Percentiles rank a stretch among this genome's conserved stretches.
Conservation (phyloP, 805 yeast genomes). For the Candida arabinofermentans region DNA sequence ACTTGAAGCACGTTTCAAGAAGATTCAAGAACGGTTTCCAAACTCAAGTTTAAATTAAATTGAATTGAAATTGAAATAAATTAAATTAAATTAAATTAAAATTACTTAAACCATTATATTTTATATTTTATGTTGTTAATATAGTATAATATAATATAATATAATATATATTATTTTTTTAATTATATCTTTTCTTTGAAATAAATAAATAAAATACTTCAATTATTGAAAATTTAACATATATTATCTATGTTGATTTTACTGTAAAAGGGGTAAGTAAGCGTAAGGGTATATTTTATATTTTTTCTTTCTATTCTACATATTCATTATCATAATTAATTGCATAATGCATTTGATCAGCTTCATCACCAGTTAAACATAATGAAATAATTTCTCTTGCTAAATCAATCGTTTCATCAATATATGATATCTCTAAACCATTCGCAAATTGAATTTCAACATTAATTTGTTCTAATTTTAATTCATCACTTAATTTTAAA, state of each 20-base stretch:
- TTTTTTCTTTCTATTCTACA: no score
- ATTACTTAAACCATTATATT: background rate
- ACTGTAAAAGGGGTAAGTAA: no score
- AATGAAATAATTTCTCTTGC: slow-evolving; percentile 68
- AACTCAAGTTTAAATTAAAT: slow-evolving; percentile 37
- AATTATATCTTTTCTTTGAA: no score
- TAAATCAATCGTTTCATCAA: slow-evolving; percentile 58
- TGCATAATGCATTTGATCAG: slow-evolving; percentile 66
- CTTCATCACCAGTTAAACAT: slow-evolving; percentile 71
- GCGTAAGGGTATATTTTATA: no score
- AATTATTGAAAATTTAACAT: no score
- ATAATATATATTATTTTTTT: no score
- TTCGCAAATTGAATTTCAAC: slow-evolving; percentile 37
- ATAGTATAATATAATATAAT: no score
- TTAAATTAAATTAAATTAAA: background rate
- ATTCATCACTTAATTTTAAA: slow-evolving; percentile 19
- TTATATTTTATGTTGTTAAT: background rate
- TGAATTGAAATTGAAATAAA: background rate
- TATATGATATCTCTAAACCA: slow-evolving; percentile 61
- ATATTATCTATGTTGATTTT: no score
- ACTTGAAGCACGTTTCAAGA: slow-evolving; percentile 96
- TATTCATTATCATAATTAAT: slow-evolving; percentile 43
- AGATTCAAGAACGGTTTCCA: slow-evolving; percentile 99
- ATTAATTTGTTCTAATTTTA: slow-evolving; percentile 28
- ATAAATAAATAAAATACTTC: no score